Evolutionary conservation across 1,284 basidiomycete species (phyloP).

Genomic region (Leccinum ambiguum): DNA sequence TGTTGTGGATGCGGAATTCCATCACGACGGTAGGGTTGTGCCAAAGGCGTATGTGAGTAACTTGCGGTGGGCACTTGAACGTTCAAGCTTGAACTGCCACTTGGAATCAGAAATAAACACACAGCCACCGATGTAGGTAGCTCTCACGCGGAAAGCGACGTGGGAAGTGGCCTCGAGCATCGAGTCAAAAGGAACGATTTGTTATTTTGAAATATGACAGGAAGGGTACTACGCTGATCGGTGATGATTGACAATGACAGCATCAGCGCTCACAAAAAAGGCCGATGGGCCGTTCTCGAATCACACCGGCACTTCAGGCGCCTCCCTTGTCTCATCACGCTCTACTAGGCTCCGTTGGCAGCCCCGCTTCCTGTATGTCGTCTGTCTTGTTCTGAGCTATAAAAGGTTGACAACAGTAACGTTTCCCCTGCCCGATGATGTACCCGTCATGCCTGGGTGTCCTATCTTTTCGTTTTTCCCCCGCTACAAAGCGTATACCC

Average conservation of each 20-base stretch:
- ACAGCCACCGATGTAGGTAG: not conserved
- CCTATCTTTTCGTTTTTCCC: conserved; percentile 33
- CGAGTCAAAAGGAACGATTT: not conserved
- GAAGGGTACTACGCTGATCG: conserved; percentile 2
- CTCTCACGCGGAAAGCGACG: not conserved
- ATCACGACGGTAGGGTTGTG: conserved; percentile 31
- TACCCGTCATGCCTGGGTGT: conserved; percentile 23
- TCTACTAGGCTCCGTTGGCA: conserved; percentile 29
- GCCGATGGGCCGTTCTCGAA: conserved; percentile 24
- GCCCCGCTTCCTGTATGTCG: conserved; percentile 21
- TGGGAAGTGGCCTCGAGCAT: not conserved
- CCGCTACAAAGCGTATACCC: conserved; percentile 34
- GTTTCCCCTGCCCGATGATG: conserved; percentile 11
- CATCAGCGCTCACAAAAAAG: conserved; percentile 31
- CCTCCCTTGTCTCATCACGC: conserved; percentile 18
- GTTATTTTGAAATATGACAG: conserved; percentile 4
- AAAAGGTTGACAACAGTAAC: conserved; percentile 18
- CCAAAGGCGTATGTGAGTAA: not conserved
- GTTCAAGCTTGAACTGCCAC: no score
- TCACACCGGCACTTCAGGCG: conserved; percentile 20
- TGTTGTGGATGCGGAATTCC: conserved; percentile 50
- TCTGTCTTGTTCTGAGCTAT: conserved; percentile 21
- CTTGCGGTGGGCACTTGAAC: not conserved
- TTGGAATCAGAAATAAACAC: not conserved
- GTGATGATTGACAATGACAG: conserved; percentile 1